Evolutionary conservation across 495 filamentous ascomycete genomes (phyloP), one percentile per base, ranked within the genome.

Genomic region (Xylaria flabelliformis): DNA sequence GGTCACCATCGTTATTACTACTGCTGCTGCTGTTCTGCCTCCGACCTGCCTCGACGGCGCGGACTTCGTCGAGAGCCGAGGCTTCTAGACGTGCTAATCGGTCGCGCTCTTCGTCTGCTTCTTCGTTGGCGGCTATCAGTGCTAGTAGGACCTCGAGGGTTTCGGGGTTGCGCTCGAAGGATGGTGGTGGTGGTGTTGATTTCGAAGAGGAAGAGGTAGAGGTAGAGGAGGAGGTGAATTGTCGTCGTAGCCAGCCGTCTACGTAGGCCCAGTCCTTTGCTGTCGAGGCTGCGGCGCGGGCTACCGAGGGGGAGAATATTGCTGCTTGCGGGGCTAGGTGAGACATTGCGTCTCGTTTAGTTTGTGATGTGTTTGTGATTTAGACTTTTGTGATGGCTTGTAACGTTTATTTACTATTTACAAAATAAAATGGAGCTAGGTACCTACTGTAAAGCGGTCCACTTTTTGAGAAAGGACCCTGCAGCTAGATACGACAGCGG

Each of bases 211-310:
- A 5, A 26, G 50, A 59, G 32, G 78, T 8, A 4, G 32, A 34
- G 32, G 32, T n/a, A 26, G 50, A 39, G 8, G 36, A 39, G 36
- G 72, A 73, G 77, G 4, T 39, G 42, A 8, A 94, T 73, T 92
- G 90, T 61, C 86, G 84, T 36, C 80, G 77, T 3, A 98, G 89
- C 94, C 95, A 98, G 80, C 84, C 82, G 83, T 97, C 92, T 75
- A 97, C 85, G 76, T 92, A 93, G 67, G 90, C 88, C 95, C 94
- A 98, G 84, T 97, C 94, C 78, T 93, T 93, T 61, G 92, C 91
- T 13, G 82, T 88, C 74, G 78, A 88, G 77, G 83, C 86, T 76
- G 89, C 89, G 50, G 89, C 87, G 64, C 90, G 87, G 36, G 91
- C 90, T 64, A 91, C 84, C 8, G 90, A 91, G 39, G 91, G 91